These are phyloP conservation scores for Ceratobasidium sp. DNA, from an alignment of 1,284 basidiomycete genomes.

Conservation along the genomic window DNA sequence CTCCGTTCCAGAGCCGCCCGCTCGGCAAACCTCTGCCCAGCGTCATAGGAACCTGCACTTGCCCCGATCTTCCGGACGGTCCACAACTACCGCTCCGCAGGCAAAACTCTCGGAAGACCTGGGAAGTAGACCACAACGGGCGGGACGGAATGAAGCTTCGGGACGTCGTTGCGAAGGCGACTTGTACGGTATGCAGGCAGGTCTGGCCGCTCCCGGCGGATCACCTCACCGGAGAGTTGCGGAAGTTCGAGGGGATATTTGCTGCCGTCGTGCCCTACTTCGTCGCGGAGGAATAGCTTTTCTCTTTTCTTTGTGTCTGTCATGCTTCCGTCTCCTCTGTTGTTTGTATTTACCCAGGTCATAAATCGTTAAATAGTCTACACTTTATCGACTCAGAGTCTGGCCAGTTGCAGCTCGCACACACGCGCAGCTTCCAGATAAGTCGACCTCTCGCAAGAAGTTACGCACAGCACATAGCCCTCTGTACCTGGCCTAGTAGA, in stretches of 20 bases:
- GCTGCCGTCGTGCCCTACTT: slow-evolving; percentile 35
- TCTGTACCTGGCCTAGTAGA: no score
- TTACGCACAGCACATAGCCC: no score
- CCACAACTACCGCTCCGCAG: no score
- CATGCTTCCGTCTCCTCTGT: no score
- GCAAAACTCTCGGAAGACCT: background rate
- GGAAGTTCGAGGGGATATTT: background rate
- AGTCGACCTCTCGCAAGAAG: no score
- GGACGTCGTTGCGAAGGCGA: slow-evolving; percentile 7
- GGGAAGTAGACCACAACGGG: slow-evolving; percentile 24
- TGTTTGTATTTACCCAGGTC: no score
- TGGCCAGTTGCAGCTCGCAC: no score
- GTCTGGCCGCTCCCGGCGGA: slow-evolving; percentile 24
- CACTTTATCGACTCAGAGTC: no score
- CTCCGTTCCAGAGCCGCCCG: slow-evolving; percentile 34
- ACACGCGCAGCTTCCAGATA: no score
- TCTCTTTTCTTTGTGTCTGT: no score
- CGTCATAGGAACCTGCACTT: background rate
- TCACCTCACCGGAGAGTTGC: background rate
- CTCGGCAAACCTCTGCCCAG: slow-evolving; percentile 16
- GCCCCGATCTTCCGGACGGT: background rate
- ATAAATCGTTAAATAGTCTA: no score
- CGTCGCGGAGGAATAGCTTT: no score
- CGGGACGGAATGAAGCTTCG: background rate
- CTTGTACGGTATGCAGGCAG: slow-evolving; percentile 15